Evolutionary conservation across 305 asterid genomes (phyloP).

Genomic region (Nicotiana rustica): DNA sequence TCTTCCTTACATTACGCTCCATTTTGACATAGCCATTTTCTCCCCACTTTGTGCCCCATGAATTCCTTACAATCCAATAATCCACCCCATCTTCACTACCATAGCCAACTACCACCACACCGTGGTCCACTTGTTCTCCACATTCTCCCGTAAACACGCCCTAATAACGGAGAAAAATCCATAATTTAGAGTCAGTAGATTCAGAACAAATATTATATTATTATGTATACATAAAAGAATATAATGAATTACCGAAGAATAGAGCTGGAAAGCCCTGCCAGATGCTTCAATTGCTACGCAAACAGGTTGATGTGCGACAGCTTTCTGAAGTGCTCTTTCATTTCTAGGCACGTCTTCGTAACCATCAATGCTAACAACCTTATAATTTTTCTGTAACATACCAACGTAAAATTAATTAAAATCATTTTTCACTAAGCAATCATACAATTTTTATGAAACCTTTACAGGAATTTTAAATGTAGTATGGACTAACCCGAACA

Average conservation of each 20-base stretch:
- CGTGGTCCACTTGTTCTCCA: conserved; percentile 64
- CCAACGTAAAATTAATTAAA: not conserved
- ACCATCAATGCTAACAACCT: conserved; percentile 76
- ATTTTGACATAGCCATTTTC: conserved; percentile 63
- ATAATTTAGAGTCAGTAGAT: not conserved
- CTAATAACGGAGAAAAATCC: conserved; percentile 33
- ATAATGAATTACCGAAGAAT: conserved; percentile 53
- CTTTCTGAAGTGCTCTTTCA: conserved; percentile 76
- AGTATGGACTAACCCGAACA: conserved; percentile 50
- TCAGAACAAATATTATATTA: not conserved
- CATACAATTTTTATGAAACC: not conserved
- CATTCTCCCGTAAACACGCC: conserved; percentile 63
- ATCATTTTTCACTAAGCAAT: not conserved
- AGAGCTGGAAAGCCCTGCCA: conserved; percentile 77
- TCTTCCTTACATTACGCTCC: conserved; percentile 45
- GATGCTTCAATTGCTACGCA: conserved; percentile 89
- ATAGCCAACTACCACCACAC: conserved; percentile 71
- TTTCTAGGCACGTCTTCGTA: conserved; percentile 71
- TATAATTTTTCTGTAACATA: conserved; percentile 64
- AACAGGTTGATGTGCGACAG: conserved; percentile 83
- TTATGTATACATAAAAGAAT: not conserved
- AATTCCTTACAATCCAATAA: conserved; percentile 71
- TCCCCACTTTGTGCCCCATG: conserved; percentile 73
- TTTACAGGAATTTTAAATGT: not conserved
- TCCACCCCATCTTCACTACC: conserved; percentile 58